Evolutionary conservation across 164 flowering plant genomes (phyloP).

Genomic region (Cinnamomum micranthum): DNA sequence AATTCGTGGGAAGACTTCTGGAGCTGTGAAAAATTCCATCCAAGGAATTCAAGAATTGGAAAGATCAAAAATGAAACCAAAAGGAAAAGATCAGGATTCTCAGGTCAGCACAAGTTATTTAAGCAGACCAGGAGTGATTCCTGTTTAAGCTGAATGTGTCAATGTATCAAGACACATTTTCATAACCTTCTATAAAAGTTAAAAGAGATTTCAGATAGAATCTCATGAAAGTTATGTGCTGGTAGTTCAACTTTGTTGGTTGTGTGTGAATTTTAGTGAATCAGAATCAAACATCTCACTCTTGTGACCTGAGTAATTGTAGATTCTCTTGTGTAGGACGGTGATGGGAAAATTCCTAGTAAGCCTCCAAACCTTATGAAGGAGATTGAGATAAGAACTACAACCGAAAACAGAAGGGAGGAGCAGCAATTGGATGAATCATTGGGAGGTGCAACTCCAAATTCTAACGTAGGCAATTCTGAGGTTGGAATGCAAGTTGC

Average conservation of each 20-base stretch:
- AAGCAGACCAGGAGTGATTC: constrained; percentile 15
- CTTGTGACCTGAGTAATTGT: background rate
- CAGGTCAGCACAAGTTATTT: constrained; percentile 24
- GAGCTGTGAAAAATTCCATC: constrained; percentile 27
- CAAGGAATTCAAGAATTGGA: constrained; percentile 24
- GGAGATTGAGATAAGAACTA: constrained; percentile 24
- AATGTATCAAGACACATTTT: constrained; percentile 30
- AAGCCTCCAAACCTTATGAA: constrained; percentile 16
- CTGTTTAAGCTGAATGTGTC: constrained; percentile 25
- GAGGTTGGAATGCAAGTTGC: constrained; percentile 16
- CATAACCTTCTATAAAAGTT: background rate
- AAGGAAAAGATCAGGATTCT: constrained; percentile 18
- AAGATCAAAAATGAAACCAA: constrained; percentile 7
- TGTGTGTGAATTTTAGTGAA: background rate
- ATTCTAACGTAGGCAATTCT: constrained; percentile 17
- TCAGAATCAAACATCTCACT: background rate
- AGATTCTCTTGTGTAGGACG: constrained; percentile 22
- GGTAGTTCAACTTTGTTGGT: background rate
- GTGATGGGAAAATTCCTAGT: constrained; percentile 13
- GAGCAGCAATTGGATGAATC: constrained; percentile 18
- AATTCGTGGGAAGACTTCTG: constrained; percentile 53
- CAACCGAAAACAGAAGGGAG: constrained; percentile 6
- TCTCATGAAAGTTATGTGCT: background rate
- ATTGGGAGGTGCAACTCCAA: constrained; percentile 9
- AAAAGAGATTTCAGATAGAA: background rate